phyloP scores from a whole-genome alignment of 1,139 yeast species.

The Candida tetrigidarum region DNA sequence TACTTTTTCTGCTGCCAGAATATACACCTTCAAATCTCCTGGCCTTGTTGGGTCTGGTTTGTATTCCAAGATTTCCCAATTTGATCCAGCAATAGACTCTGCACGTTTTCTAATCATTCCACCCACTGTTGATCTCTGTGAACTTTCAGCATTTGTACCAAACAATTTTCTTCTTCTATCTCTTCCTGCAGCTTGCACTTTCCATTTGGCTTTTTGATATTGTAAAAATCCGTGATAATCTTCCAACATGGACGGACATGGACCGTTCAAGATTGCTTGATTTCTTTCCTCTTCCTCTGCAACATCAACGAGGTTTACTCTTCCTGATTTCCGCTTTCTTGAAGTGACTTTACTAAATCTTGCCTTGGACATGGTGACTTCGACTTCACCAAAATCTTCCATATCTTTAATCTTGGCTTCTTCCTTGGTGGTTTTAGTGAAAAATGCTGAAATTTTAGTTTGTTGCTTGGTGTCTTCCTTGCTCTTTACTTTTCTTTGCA shows the following conservation, averaged over 20 bases:
- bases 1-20: constrained; percentile 68
- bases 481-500: constrained; percentile 61
- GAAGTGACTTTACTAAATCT: constrained; percentile 57
- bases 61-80: constrained; percentile 88
- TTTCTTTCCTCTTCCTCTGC: constrained; percentile 47
- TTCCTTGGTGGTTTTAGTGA: constrained; percentile 42
- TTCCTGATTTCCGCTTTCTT: constrained; percentile 34
- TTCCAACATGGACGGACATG: constrained; percentile 72
- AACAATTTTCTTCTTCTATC: constrained; percentile 75
- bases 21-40: constrained; percentile 79
- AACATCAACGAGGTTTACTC: constrained; percentile 35
- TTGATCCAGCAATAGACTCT: constrained; percentile 70
- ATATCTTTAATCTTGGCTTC: constrained; percentile 57
- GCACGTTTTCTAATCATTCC: constrained; percentile 77
- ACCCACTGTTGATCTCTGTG: constrained; percentile 60
- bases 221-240: constrained; percentile 79
- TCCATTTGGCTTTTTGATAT: constrained; percentile 89
- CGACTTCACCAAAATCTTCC: constrained; percentile 67
- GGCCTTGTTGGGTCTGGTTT: constrained; percentile 59
- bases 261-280: constrained; percentile 50
- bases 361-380: constrained; percentile 26
- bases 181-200: constrained; percentile 68
- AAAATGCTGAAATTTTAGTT: constrained; percentile 62
- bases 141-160: constrained; percentile 61
- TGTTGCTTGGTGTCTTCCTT: constrained; percentile 76